These are phyloP conservation scores for Candida broadrunensis DNA, from an alignment of 805 yeast genomes.

Conservation along the genomic window DNA sequence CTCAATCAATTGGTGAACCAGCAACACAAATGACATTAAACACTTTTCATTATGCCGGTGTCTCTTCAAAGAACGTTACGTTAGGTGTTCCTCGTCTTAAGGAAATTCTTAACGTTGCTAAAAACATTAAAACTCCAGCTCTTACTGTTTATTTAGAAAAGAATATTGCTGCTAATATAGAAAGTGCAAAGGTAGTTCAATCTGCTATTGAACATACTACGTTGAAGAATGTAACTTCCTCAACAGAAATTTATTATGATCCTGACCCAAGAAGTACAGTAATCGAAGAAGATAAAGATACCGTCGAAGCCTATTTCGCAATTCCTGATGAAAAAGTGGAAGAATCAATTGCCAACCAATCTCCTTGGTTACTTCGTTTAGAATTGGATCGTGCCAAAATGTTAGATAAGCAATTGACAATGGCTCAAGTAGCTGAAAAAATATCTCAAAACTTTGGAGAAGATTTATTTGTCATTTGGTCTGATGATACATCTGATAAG, in stretches of 20 bases:
- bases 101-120: slow-evolving; percentile 97
- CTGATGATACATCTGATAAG: slow-evolving; percentile 97
- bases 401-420: slow-evolving; percentile 95
- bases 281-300: slow-evolving; percentile 93
- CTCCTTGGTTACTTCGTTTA: slow-evolving; percentile 96
- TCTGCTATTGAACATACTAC: slow-evolving; percentile 97
- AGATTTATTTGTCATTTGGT: slow-evolving; percentile 96
- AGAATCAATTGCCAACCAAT: slow-evolving; percentile 88
- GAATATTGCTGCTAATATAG: slow-evolving; percentile 82
- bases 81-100: slow-evolving; percentile 97
- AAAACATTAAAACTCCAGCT: slow-evolving; percentile 99
- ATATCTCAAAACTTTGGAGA: slow-evolving; percentile 90
- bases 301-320: slow-evolving; percentile 95
- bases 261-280: slow-evolving; percentile 98
- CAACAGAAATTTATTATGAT: slow-evolving; percentile 95
- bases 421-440: slow-evolving; percentile 97
- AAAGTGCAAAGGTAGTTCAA: slow-evolving; percentile 90
- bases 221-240: slow-evolving; percentile 90
- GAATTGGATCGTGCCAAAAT: slow-evolving; percentile 98
- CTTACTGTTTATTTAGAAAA: slow-evolving; percentile 87
- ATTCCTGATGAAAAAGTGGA: slow-evolving; percentile 98
- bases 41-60: slow-evolving; percentile 98
- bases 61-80: slow-evolving; percentile 92
- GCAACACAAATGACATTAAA: slow-evolving; percentile 97
- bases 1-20: slow-evolving; percentile 97